Percentiles rank a stretch among this genome's conserved stretches.
Conservation (phyloP, 805 yeast species). For the Blastobotrys chiropterorum region DNA sequence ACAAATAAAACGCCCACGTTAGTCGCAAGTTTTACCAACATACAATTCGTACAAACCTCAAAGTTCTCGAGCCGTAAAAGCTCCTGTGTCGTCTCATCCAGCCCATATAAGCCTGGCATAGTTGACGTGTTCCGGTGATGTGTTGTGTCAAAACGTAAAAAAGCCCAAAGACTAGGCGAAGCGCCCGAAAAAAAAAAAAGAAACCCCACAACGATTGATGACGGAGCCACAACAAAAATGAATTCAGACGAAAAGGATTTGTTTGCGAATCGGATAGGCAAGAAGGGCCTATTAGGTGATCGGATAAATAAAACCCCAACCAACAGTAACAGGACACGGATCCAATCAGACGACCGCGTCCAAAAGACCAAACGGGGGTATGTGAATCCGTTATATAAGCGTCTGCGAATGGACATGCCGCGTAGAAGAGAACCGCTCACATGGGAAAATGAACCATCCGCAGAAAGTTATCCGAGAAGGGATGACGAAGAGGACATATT, state of each 20-base stretch:
- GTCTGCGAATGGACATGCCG: not conserved
- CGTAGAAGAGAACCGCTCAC: not conserved
- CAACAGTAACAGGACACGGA: not conserved
- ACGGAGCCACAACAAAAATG: not conserved
- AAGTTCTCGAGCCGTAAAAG: constrained; percentile 29
- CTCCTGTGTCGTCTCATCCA: constrained; percentile 29
- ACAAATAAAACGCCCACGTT: not conserved
- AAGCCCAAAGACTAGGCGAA: not conserved
- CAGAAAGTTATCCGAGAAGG: no score
- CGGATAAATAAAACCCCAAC: not conserved
- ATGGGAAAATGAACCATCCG: no score
- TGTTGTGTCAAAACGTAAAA: not conserved
- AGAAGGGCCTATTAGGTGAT: not conserved
- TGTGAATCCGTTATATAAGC: not conserved
- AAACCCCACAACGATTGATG: not conserved
- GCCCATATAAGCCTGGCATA: constrained; percentile 24
- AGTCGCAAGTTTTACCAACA: not conserved
- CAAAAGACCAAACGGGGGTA: not conserved
- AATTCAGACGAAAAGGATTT: not conserved
- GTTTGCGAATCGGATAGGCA: not conserved
- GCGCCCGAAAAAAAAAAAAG: not conserved
- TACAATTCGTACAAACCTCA: constrained; percentile 13
- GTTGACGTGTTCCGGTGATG: not conserved
- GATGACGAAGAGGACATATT: not conserved
- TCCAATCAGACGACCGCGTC: not conserved